Percentiles rank a stretch among this genome's conserved stretches.
Conservation (phyloP, 164 flowering plant species). For the Nelumbo lutea region DNA sequence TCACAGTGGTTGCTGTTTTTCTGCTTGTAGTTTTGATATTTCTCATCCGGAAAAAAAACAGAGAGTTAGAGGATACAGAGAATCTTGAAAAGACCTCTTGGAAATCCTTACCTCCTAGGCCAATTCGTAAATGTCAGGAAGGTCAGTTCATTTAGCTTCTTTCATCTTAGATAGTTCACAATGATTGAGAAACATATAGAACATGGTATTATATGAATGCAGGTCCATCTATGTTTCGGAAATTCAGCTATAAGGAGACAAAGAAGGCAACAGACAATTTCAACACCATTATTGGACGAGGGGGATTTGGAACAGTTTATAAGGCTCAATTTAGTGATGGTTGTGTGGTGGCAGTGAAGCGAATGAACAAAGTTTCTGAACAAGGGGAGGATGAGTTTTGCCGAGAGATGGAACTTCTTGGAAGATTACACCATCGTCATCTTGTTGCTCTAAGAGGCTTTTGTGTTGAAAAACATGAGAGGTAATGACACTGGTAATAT, state of each 20-base stretch:
- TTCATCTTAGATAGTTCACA: conserved; percentile 3
- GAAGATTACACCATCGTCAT: conserved; percentile 94
- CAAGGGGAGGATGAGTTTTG: conserved; percentile 87
- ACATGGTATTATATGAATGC: conserved; percentile 13
- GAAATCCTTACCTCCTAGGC: conserved; percentile 42
- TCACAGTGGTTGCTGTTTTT: conserved; percentile 52
- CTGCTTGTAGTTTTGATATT: conserved; percentile 57
- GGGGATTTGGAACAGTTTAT: conserved; percentile 92
- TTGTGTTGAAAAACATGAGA: conserved; percentile 66
- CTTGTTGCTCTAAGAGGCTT: conserved; percentile 89
- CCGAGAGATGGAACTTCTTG: conserved; percentile 88
- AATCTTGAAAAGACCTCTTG: conserved; percentile 29
- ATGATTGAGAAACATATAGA: neutral
- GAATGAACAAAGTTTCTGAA: conserved; percentile 75
- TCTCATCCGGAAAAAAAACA: conserved; percentile 71
- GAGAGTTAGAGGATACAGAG: conserved; percentile 50
- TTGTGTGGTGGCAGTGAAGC: conserved; percentile 67
- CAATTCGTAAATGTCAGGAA: conserved; percentile 60
- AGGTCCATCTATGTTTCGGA: conserved; percentile 75
- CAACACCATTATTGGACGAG: conserved; percentile 69
- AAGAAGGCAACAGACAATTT: conserved; percentile 84
- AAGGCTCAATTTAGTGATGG: conserved; percentile 84
- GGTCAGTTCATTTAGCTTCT: conserved; percentile 31
- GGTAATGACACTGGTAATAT: conserved; percentile 33
- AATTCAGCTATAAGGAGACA: conserved; percentile 77